Evolutionary conservation across 78 protist species (phyloP).

Genomic region (Dictyostelium purpureum): DNA sequence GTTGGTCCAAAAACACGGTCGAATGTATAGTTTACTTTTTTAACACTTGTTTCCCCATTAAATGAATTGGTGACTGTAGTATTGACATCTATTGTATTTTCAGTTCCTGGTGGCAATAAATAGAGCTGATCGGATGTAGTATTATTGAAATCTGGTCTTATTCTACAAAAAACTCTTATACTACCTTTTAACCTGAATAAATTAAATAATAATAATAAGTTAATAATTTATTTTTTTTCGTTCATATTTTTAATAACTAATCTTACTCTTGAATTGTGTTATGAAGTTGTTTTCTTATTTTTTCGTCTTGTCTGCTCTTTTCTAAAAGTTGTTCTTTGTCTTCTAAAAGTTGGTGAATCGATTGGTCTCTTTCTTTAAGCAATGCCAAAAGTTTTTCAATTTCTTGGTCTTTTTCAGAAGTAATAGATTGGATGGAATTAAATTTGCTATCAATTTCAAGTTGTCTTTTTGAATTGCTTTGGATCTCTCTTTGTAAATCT

Average conservation of each 20-base stretch:
- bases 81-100: neutral
- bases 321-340: neutral
- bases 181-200: slow-evolving; percentile 89
- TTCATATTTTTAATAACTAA: too few species aligned
- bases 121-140: neutral
- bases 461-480: neutral
- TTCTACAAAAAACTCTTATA: slow-evolving; percentile 92
- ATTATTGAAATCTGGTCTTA: slow-evolving; percentile 74
- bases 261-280: slow-evolving; percentile 83
- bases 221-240: too few species aligned
- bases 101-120: neutral
- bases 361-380: neutral
- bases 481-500: neutral
- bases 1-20: slow-evolving; percentile 79
- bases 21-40: slow-evolving; percentile 58
- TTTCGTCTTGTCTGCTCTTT: slow-evolving; percentile 57
- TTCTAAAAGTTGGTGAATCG: neutral
- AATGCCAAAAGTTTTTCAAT: neutral
- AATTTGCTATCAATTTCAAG: neutral
- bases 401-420: neutral
- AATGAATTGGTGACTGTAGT: neutral
- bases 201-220: too few species aligned
- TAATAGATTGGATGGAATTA: neutral
- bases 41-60: neutral
- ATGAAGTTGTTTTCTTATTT: slow-evolving; percentile 37